A percentile compares a stretch with the other conserved stretches of the same genome.
Evolutionary conservation across 805 yeast genomes (phyloP).

Genomic region (Candida rishiriensis): DNA sequence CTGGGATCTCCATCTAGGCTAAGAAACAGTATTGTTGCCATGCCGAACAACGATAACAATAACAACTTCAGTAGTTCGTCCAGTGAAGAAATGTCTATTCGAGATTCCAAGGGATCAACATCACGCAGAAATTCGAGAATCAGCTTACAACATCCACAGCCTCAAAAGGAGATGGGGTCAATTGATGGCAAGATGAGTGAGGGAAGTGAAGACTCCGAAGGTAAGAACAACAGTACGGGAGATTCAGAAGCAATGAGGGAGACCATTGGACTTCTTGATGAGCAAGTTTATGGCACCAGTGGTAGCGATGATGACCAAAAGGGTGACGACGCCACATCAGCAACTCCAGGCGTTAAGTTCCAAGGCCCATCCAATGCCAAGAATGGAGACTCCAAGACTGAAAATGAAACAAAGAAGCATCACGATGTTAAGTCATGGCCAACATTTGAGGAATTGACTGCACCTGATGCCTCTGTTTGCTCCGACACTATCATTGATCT

Average conservation of each 20-base stretch:
- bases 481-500: constrained; percentile 51
- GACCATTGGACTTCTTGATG: constrained; percentile 10
- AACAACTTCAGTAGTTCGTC: not conserved
- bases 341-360: not conserved
- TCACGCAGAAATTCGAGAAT: constrained; percentile 4
- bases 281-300: constrained; percentile 2
- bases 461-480: constrained; percentile 53
- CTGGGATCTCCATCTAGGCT: constrained; percentile 6
- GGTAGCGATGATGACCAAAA: constrained; percentile 1
- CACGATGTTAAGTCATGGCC: constrained; percentile 30
- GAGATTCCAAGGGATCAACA: not conserved
- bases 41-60: not conserved
- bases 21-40: constrained; percentile 6
- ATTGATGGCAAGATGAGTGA: not conserved
- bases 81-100: constrained; percentile 1
- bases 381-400: constrained; percentile 1
- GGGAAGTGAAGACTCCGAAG: not conserved
- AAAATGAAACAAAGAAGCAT: not conserved
- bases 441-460: constrained; percentile 54
- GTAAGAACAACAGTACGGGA: constrained; percentile 7
- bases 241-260: constrained; percentile 11
- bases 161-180: not conserved
- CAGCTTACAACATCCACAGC: not conserved
- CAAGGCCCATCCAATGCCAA: not conserved
- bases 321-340: not conserved